These are phyloP conservation scores for Immersiporthe knoxdaviesiana DNA, from an alignment of 2,329 filamentous ascomycete species.

Conservation along the genomic window DNA sequence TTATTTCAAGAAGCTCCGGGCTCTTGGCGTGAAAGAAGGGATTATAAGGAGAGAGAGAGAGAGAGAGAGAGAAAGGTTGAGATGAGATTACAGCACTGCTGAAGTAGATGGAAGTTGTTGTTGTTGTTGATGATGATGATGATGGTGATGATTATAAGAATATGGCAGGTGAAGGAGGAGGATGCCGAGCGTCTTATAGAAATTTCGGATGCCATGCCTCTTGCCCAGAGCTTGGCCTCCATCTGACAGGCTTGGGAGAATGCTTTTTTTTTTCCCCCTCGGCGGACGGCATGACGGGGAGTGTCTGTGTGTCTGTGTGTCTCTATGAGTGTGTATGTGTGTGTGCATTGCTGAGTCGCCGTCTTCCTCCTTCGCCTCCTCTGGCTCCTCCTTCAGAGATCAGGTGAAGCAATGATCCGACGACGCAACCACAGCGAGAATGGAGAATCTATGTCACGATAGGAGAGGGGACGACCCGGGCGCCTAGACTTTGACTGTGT, in stretches of 20 bases:
- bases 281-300: constrained; percentile 5
- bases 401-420: constrained; percentile 33
- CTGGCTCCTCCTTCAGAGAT: constrained; percentile 26
- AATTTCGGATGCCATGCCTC: constrained; percentile 25
- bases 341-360: too few species aligned
- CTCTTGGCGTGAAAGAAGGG: constrained; percentile 17
- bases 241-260: constrained; percentile 22
- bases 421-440: constrained; percentile 21
- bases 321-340: neutral
- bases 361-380: constrained; percentile 3
- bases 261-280: too few species aligned
- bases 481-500: constrained; percentile 9
- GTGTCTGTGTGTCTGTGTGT: constrained; percentile 7
- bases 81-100: constrained; percentile 16
- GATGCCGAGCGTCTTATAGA: constrained; percentile 26
- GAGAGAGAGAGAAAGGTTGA: constrained; percentile 1
- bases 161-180: constrained; percentile 11
- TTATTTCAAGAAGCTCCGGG: constrained; percentile 25
- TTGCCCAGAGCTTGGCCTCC: constrained; percentile 18
- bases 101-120: constrained; percentile 25
- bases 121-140: constrained; percentile 25
- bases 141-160: constrained; percentile 21
- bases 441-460: neutral
- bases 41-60: neutral
- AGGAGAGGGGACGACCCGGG: constrained; percentile 12